phyloP scores from a whole-genome alignment of 345 rosid genomes.

The Lumnitzera racemosa region DNA sequence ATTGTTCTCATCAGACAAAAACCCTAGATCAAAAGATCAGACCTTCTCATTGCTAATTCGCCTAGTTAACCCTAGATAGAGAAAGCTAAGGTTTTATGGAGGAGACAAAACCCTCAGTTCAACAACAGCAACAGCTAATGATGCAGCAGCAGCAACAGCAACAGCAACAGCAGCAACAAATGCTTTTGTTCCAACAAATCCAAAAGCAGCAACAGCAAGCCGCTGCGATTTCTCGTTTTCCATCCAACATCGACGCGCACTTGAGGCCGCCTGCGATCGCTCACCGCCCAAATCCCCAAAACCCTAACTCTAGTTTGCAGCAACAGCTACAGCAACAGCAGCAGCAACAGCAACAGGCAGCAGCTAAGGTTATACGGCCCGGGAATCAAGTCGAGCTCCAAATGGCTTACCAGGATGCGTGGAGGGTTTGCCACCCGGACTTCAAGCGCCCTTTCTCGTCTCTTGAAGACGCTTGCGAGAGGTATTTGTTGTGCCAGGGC shows the following conservation, averaged over 20 bases:
- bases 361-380: conserved; percentile 50
- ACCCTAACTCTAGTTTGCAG: conserved; percentile 23
- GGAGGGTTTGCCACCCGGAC: conserved; percentile 91
- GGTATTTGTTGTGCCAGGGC: conserved; percentile 25
- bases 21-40: no score
- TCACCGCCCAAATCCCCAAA: conserved; percentile 41
- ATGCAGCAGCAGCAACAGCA: conserved; percentile 34
- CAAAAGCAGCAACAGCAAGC: conserved; percentile 71
- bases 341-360: conserved; percentile 15
- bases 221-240: conserved; percentile 83
- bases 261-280: conserved; percentile 46
- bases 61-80: no score
- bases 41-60: no score
- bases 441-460: conserved; percentile 78
- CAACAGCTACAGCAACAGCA: conserved; percentile 13
- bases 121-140: conserved; percentile 27
- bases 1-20: no score
- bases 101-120: conserved; percentile 44
- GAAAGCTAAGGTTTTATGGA: conserved; percentile 26
- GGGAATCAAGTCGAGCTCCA: conserved; percentile 73
- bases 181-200: conserved; percentile 51
- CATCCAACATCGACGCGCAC: conserved; percentile 84
- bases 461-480: conserved; percentile 91
- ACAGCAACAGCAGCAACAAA: conserved; percentile 65
- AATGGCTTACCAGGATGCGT: conserved; percentile 90